Base-by-base conservation (phyloP, 2,329 filamentous ascomycete species). In the Pseudocercospora fuligena region DNA sequence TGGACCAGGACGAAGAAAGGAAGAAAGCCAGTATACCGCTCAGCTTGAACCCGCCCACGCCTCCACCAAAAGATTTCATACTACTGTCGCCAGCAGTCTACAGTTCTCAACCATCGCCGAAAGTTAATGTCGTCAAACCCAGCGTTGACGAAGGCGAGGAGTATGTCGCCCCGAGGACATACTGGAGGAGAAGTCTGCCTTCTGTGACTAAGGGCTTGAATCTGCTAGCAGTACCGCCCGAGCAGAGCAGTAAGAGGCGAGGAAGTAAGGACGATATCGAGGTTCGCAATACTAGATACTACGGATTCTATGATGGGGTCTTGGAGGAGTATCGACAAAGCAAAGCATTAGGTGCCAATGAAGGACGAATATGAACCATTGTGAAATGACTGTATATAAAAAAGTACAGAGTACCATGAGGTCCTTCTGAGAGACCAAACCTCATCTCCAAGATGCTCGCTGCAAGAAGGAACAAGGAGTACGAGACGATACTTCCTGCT, bases 261-360 rank as follows among this genome's bases (percentile, higher is more conserved):
- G 16, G 25, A 21, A 51, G 56, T 7, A 31, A 31, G 12, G 47
- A 51, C 31, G 46, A 60, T 29, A 62, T 66, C 33, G 66, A 61
- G 14, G 61, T 40, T 8, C 53, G 72, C 31, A 61, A 72, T 43
- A 73, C 69, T 1, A 61, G n/a, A 21, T 73, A 72, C 58, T 74
- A 74, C 61, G 71, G 64, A 4, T 74, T 73, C 40, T 74, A 72
- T 46, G 70, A 73, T 59, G 69, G 63, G 12, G 53, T 74, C 0
- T 49, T 71, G 63, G 53, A 60, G 8, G 69, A 70, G 21, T 73
- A 73, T 61, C 40, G 40, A 16, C 40, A 43, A n/a, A 43, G 40
- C 3, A 9, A 19, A n/a, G 40, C 16, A n/a, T 43, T 43, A 6
- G 16, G 40, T 43, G n/a, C 14, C 36, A 3, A 14, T n/a, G 36